Percentiles rank a stretch among this genome's conserved stretches.
Evolutionary conservation across 352 stramenopile species (phyloP).

Genomic region (Blastocystis sp.): DNA sequence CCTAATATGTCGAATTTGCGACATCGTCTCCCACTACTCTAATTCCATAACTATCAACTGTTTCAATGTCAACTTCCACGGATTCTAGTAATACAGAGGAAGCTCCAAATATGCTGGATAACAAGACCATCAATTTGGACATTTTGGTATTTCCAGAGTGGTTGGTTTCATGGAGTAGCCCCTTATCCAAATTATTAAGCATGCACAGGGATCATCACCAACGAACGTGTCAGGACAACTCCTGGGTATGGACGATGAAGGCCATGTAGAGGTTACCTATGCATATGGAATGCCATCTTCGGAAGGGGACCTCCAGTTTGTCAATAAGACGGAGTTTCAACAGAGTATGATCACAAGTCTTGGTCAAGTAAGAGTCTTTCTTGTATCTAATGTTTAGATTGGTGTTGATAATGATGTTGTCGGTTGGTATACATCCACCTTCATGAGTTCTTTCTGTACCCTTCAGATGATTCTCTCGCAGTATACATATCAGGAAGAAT

Average conservation of each 20-base stretch:
- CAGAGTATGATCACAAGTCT: conserved; percentile 35
- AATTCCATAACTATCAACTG: too few relatives aligned
- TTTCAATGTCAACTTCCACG: background rate
- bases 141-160: background rate
- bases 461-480: conserved; percentile 43
- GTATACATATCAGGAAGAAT: conserved; percentile 10
- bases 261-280: conserved; percentile 34
- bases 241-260: conserved; percentile 12
- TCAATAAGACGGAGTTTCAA: conserved; percentile 19
- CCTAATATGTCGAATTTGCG: too few relatives aligned
- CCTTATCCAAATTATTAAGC: conserved; percentile 59
- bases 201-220: conserved; percentile 18
- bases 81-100: background rate
- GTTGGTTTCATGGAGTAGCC: background rate
- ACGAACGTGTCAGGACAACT: conserved; percentile 43
- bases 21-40: too few relatives aligned
- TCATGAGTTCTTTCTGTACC: conserved; percentile 57
- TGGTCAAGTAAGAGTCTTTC: background rate
- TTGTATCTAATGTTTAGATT: background rate
- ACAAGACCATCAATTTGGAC: conserved; percentile 17
- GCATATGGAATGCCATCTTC: conserved; percentile 31
- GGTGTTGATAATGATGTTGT: conserved; percentile 45
- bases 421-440: conserved; percentile 58
- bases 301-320: conserved; percentile 24
- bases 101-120: background rate